Percentiles rank a stretch among this genome's conserved stretches.
These are phyloP conservation scores for Thielaviopsis musarum DNA, from an alignment of 2,329 filamentous ascomycete genomes.

Conservation along the genomic window DNA sequence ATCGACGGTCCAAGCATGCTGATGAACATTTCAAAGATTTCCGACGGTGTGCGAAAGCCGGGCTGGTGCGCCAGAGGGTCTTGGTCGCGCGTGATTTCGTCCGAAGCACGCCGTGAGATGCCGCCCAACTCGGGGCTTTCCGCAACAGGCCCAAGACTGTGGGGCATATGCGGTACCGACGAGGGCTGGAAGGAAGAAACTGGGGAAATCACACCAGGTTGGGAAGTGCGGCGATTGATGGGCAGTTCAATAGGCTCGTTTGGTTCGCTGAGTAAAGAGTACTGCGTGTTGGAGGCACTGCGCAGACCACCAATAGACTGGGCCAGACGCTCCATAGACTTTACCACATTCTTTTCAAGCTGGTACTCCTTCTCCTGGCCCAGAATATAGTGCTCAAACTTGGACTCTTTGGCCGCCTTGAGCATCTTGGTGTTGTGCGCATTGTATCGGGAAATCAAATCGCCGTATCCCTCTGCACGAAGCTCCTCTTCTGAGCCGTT, in stretches of 20 bases:
- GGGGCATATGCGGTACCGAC: slow-evolving; percentile 12
- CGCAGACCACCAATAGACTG: slow-evolving; percentile 82
- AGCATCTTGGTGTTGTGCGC: slow-evolving; percentile 38
- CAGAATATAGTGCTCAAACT: slow-evolving; percentile 71
- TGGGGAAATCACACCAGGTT: slow-evolving; percentile 7
- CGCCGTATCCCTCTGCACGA: slow-evolving; percentile 41
- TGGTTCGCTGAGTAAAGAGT: slow-evolving; percentile 56
- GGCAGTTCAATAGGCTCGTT: not conserved
- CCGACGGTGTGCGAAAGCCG: slow-evolving; percentile 45
- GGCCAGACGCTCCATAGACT: slow-evolving; percentile 68
- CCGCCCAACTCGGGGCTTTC: slow-evolving; percentile 2
- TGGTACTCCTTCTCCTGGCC: slow-evolving; percentile 66
- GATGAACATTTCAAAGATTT: slow-evolving; percentile 89
- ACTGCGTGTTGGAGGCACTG: slow-evolving; percentile 80
- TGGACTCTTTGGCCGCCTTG: slow-evolving; percentile 67
- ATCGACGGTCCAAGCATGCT: slow-evolving; percentile 78
- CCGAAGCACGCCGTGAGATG: slow-evolving; percentile 3
- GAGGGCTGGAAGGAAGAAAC: slow-evolving; percentile 12
- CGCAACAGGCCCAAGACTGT: slow-evolving; percentile 16
- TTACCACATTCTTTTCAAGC: slow-evolving; percentile 63
- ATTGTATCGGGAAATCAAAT: slow-evolving; percentile 10
- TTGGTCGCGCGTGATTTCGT: slow-evolving; percentile 6
- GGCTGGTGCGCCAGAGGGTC: slow-evolving; percentile 14
- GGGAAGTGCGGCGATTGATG: not conserved
- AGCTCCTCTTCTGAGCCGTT: slow-evolving; percentile 69